Percentiles rank a stretch among this genome's conserved stretches.
These are phyloP conservation scores for Tilletiopsis washingtonensis DNA, from an alignment of 1,284 basidiomycete genomes.

Conservation along the genomic window DNA sequence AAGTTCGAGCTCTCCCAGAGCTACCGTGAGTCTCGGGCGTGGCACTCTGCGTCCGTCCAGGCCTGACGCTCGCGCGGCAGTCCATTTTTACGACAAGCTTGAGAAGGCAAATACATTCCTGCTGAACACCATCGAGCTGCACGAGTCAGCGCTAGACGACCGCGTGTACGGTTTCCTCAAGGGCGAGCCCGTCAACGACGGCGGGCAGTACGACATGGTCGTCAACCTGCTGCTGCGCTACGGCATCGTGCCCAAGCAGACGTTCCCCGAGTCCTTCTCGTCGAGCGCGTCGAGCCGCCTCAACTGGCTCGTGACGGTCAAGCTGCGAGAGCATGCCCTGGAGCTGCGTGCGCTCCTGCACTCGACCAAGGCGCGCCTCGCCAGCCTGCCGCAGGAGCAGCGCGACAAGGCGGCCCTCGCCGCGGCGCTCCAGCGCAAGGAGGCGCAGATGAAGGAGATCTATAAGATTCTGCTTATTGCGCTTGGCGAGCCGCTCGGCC, in stretches of 20 bases:
- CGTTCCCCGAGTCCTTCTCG: conserved; percentile 80
- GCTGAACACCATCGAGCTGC: conserved; percentile 74
- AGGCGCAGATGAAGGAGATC: conserved; percentile 71
- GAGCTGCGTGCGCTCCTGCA: conserved; percentile 62
- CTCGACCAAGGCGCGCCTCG: conserved; percentile 43
- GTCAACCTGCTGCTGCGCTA: conserved; percentile 13
- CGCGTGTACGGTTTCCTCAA: conserved; percentile 72
- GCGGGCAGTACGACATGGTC: conserved; percentile 66
- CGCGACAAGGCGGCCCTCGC: conserved; percentile 19
- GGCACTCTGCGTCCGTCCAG: conserved; percentile 15
- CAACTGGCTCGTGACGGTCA: conserved; percentile 72
- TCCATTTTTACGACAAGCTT: conserved; percentile 72
- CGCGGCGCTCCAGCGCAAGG: conserved; percentile 59
- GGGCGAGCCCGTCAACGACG: conserved; percentile 73
- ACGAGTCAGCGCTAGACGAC: conserved; percentile 70
- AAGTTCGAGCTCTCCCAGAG: conserved; percentile 85
- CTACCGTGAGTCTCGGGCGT: no score
- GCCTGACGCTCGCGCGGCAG: no score
- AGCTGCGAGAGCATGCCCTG: conserved; percentile 81
- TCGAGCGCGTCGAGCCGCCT: conserved; percentile 67
- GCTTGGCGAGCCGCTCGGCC: conserved; percentile 53
- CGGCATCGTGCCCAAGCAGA: conserved; percentile 51
- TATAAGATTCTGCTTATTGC: conserved; percentile 80
- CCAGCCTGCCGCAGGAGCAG: conserved; percentile 17
- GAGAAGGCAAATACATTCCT: conserved; percentile 94